Evolutionary conservation across 139 green algal species (phyloP), one percentile per base, ranked within the genome.

Genomic region (Limnomonas spitsbergensis): DNA sequence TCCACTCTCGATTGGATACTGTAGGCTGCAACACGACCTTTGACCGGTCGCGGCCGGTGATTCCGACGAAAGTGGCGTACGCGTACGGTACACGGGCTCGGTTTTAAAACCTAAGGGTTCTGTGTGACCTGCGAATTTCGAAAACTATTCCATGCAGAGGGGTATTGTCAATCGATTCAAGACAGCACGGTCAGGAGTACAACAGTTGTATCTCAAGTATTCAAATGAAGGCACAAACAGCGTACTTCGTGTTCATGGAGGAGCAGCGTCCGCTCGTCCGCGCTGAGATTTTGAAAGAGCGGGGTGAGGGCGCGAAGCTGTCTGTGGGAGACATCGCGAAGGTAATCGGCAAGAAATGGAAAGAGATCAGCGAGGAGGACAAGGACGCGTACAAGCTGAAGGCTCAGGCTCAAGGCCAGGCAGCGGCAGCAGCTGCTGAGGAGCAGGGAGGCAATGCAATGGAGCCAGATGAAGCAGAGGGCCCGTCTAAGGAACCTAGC

Each of bases 301-400:
- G 36, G 24, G 56, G 56, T 56, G 79, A 85, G 37, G 52, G 37
- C 24, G 53, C 76, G 38, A 80, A 81, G 68, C 73, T 85, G 0
- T 73, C 66, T 1, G 81, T 93, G 37, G 83, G 78, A 36, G 67
- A 73, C 0, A 80, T 93, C 29, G 88, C 85, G 32, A 93, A 94
- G 78, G 83, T 73, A 26, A 78, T 95, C 0, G 91, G 88, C 0
- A 72, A 86, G 61, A 39, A 69, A 1, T 95, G 91, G 91, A 77
- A 77, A 3, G 72, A 66, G 0, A 81, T 94, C 9, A 85, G 38
- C 27, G 87, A 93, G 0, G 89, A 91, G 36, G 84, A 94, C 32
- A 89, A 88, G 69, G 72, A 83, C 31, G 14, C 24, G 2, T 94
- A 85, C 73, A 87, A 87, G 70, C 20, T 53, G 7, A 74, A 32